A percentile compares a stretch with the other conserved stretches of the same genome.
phyloP scores from a whole-genome alignment of 73 alveolate genomes.

The Stentor coeruleus region DNA sequence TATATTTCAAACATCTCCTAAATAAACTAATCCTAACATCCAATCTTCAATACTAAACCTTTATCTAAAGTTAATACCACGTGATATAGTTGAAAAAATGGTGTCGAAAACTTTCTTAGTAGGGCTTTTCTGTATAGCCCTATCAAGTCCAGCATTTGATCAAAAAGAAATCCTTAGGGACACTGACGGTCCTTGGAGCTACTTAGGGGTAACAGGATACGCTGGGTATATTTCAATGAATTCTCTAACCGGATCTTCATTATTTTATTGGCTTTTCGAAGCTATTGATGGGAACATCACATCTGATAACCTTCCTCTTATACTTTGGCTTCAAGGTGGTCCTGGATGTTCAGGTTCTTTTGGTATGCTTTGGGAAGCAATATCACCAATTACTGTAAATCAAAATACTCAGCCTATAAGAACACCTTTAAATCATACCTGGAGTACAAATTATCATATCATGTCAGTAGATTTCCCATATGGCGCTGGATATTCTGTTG shows the following conservation, averaged over 20 bases:
- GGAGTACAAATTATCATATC: slow-evolving; percentile 42
- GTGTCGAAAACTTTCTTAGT: too few species aligned
- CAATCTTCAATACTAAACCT: too few species aligned
- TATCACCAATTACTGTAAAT: slow-evolving; percentile 52
- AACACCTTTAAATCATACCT: not conserved
- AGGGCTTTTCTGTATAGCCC: too few species aligned
- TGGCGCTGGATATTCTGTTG: slow-evolving; percentile 47
- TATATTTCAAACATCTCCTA: too few species aligned
- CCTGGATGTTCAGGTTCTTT: slow-evolving; percentile 75
- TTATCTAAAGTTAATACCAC: too few species aligned
- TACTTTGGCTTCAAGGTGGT: slow-evolving; percentile 84
- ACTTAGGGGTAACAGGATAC: too few species aligned
- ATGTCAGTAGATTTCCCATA: slow-evolving; percentile 45
- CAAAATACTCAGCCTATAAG: not conserved
- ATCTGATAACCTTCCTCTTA: slow-evolving; percentile 14
- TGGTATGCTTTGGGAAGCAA: slow-evolving; percentile 63
- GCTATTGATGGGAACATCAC: not conserved
- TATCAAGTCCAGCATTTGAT: too few species aligned
- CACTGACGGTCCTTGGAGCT: too few species aligned
- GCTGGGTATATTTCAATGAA: not conserved
- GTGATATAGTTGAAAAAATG: too few species aligned
- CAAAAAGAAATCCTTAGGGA: too few species aligned
- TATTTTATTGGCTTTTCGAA: not conserved
- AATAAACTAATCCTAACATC: too few species aligned
- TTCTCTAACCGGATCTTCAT: not conserved